Percentiles rank a stretch among this genome's conserved stretches.
Conservation (phyloP, 139 green algal species). For the Monoraphidium neglectum region DNA sequence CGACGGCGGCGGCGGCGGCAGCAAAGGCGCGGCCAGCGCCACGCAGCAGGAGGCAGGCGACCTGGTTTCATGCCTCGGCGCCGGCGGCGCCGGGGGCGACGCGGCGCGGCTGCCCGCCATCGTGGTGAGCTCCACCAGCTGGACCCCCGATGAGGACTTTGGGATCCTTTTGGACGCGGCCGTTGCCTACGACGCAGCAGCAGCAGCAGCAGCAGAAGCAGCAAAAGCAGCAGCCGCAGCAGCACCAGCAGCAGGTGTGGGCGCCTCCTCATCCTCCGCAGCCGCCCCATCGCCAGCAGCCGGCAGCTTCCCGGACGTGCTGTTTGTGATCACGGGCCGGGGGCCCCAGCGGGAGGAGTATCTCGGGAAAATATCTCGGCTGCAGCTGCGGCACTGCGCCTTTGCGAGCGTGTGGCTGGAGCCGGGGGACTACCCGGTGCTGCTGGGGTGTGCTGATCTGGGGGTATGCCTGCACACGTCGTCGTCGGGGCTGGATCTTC, state of each 20-base stretch:
- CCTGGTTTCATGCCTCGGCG: too few relatives aligned
- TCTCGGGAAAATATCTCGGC: conserved; percentile 53
- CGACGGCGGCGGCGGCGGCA: too few relatives aligned
- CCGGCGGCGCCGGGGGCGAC: too few relatives aligned
- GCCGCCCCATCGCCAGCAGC: background rate
- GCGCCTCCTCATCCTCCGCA: too few relatives aligned
- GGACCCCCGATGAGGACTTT: conserved; percentile 99
- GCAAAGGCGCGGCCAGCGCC: too few relatives aligned
- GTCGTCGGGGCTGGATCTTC: conserved; percentile 92
- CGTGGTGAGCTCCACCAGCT: conserved; percentile 94
- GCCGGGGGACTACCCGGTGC: conserved; percentile 86
- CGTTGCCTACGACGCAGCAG: conserved; percentile 37
- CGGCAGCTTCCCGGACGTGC: conserved; percentile 38
- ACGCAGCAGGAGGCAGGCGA: too few relatives aligned
- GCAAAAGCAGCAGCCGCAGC: background rate
- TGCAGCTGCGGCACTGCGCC: conserved; percentile 75
- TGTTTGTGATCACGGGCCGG: conserved; percentile 70
- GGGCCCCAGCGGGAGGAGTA: conserved; percentile 83
- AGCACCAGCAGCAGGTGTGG: background rate
- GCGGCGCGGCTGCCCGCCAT: conserved; percentile 68
- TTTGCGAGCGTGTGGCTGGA: conserved; percentile 92
- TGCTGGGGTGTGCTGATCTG: conserved; percentile 90
- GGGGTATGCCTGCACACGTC: conserved; percentile 93
- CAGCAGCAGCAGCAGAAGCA: background rate
- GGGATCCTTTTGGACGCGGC: conserved; percentile 83